Evolutionary conservation across 2,329 filamentous ascomycete genomes (phyloP), one percentile per base, ranked within the genome.

Genomic region (Hymenoscyphus repandus): DNA sequence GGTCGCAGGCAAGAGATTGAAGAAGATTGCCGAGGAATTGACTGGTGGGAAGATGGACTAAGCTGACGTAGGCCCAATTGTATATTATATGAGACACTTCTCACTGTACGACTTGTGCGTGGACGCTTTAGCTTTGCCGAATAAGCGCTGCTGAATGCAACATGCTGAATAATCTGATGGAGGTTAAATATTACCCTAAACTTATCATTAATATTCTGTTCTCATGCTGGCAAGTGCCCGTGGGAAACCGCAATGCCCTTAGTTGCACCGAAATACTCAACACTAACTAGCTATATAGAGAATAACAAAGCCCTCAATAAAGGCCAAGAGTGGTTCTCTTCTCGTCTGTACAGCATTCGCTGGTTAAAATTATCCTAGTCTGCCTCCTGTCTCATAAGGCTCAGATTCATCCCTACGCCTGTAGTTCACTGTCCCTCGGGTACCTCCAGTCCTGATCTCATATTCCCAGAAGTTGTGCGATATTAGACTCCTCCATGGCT

Each of bases 11-110:
- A 71, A 78, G 55, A 74, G 84, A 59, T 73, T 86, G 63, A 79
- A 75, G 70, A 79, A 74, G 67, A 77, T 88, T 63, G 82, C 78
- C 7, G 83, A 86, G 68, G 75, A 78, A 61, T 72, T 88, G 61
- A 87, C 83, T 17, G 84, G 84, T 49, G 83, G 83, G 46, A 85
- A 83, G 72, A 72, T 81, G 67, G 65, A 67, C 49, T 61, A 57
- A 51, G 37, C 5, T 22, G 31, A 12, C 31, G 37, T 20, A 13
- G 15, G 22, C 30, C 40, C 33, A 22, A 18, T 33, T 59, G 58
- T 60, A 58, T 54, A 56, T 51, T 58, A 59, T 37, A 17, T 15
- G 33, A 32, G 45, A 37, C 7, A 30, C 11, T 40, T 10, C 22
- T 40, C 17, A 20, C n/a, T 40, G 38, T 18, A 40, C 15, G 22